Evolutionary conservation across 257 asterid species (phyloP).

Genomic region (Scutellaria minor): DNA sequence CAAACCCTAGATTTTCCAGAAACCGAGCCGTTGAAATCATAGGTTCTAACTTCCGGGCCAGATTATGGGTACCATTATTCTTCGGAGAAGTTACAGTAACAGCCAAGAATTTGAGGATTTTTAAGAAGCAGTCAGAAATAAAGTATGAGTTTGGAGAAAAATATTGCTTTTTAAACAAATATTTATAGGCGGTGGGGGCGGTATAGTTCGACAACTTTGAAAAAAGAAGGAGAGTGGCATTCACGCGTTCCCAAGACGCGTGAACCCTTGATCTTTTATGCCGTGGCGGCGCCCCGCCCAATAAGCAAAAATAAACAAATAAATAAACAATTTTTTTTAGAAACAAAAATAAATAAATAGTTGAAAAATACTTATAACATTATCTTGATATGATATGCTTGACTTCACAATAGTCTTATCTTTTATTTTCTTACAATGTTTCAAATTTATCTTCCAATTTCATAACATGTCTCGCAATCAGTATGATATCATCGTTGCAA

Average conservation of each 20-base stretch:
- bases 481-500: no score
- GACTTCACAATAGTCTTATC: no score
- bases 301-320: no score
- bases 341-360: no score
- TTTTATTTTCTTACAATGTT: no score
- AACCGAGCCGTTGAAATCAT: slow-evolving; percentile 24
- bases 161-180: neutral
- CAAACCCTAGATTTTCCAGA: slow-evolving; percentile 27
- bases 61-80: neutral
- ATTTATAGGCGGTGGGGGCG: neutral
- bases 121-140: neutral
- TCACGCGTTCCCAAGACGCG: slow-evolving; percentile 10
- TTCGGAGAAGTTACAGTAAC: neutral
- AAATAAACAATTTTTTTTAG: no score
- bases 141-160: neutral
- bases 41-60: slow-evolving; percentile 15
- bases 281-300: slow-evolving; percentile 5
- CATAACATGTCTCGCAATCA: no score
- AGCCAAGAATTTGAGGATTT: neutral
- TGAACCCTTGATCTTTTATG: neutral
- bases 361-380: no score
- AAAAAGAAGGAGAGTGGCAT: neutral
- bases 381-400: no score
- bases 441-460: no score
- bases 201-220: slow-evolving; percentile 13